Conservation (phyloP, 2,329 filamentous ascomycete genomes). For the Aspergillus brasiliensis region DNA sequence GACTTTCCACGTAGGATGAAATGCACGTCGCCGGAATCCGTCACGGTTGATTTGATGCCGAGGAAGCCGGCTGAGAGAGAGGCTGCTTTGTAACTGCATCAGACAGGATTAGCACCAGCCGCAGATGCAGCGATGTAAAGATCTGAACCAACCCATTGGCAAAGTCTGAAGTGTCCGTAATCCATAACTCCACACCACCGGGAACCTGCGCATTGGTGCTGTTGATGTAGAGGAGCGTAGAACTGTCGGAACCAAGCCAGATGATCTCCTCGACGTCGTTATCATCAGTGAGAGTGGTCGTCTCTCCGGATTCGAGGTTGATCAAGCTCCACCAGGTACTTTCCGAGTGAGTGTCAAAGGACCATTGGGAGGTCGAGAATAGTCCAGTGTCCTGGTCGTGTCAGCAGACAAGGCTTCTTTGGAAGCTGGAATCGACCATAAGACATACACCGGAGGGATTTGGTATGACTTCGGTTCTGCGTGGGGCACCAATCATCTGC, state of each 20-base stretch:
- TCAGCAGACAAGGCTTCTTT: neutral
- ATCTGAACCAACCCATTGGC: constrained; percentile 30
- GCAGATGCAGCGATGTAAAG: no score
- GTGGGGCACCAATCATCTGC: constrained; percentile 40
- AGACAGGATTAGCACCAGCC: neutral
- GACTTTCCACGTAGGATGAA: constrained; percentile 62
- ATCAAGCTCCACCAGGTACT: constrained; percentile 66
- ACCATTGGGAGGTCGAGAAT: constrained; percentile 71
- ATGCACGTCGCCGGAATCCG: constrained; percentile 50
- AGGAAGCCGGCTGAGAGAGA: constrained; percentile 41
- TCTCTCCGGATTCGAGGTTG: constrained; percentile 67
- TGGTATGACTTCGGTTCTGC: constrained; percentile 39
- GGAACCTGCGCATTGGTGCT: constrained; percentile 43
- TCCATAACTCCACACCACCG: constrained; percentile 44
- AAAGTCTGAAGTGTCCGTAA: constrained; percentile 38
- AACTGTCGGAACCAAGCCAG: constrained; percentile 72
- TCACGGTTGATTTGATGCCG: constrained; percentile 41
- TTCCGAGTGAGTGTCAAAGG: constrained; percentile 73
- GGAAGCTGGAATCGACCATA: neutral
- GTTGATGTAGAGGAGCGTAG: constrained; percentile 60
- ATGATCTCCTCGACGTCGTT: constrained; percentile 67
- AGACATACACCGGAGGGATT: constrained; percentile 43
- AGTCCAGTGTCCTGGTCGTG: constrained; percentile 44
- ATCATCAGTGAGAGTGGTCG: constrained; percentile 66
- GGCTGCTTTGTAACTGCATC: constrained; percentile 40